These are phyloP conservation scores for Vigna hirtella DNA, from an alignment of 306 rosid species.

Conservation along the genomic window DNA sequence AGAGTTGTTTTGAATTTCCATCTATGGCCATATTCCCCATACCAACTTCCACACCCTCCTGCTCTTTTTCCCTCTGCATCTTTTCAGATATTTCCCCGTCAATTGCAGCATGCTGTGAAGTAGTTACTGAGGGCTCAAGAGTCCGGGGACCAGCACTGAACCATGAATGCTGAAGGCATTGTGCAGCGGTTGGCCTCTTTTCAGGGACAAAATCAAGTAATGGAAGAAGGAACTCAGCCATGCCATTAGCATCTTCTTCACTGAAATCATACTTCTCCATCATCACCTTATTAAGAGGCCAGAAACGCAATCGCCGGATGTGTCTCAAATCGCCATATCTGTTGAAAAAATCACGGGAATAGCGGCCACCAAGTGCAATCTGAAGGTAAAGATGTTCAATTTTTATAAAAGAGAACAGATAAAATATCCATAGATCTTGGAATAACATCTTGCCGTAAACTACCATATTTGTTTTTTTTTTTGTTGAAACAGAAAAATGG, in stretches of 20 bases:
- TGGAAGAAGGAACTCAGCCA: constrained; percentile 77
- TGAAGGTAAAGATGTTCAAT: constrained; percentile 48
- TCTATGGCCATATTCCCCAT: constrained; percentile 65
- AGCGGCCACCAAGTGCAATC: constrained; percentile 98
- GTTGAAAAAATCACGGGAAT: constrained; percentile 93
- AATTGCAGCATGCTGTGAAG: constrained; percentile 43
- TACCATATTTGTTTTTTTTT: neutral
- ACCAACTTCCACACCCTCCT: constrained; percentile 70
- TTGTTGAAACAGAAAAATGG: neutral
- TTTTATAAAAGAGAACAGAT: neutral
- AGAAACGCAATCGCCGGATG: constrained; percentile 87
- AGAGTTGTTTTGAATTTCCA: constrained; percentile 60
- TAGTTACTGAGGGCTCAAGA: constrained; percentile 60
- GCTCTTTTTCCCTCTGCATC: constrained; percentile 57
- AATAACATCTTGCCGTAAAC: constrained; percentile 29
- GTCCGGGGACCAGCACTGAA: constrained; percentile 71
- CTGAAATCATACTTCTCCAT: constrained; percentile 87
- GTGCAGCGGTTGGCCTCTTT: constrained; percentile 90
- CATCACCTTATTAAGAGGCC: constrained; percentile 91
- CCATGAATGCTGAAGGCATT: constrained; percentile 93
- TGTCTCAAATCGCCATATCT: constrained; percentile 94
- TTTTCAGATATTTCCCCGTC: constrained; percentile 49
- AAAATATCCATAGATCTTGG: constrained; percentile 1
- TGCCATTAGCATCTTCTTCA: constrained; percentile 80
- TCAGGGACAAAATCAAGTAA: constrained; percentile 94